Base-by-base conservation (phyloP, 345 rosid species). In the Lepidium sativum region DNA sequence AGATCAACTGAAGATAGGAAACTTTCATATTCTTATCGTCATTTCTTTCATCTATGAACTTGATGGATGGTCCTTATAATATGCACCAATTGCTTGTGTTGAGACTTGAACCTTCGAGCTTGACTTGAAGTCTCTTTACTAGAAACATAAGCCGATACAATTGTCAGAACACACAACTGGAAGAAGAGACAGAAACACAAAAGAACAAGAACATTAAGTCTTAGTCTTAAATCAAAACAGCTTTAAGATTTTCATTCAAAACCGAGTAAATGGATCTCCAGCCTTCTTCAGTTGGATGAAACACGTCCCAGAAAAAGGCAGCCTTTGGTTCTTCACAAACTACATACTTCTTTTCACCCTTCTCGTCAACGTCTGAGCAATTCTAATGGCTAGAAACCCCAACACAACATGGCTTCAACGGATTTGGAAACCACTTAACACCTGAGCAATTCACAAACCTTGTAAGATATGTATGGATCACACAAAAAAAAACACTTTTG, bases 351-450 rank as follows among this genome's bases (percentile, higher is more conserved):
- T 77, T 79, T 54, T 8, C 59, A 5, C 85, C 82, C 8, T 57
- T 74, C 41, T 33, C 64, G 31, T 79, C 80, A 39, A 82, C 80
- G 27, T 49, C 47, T 40, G 86, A 86, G 51, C 95, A 88, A 1
- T 40, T 8, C 48, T 67, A 33, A 3, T 9, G 44, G 10, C 37
- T 23, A 35, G 72, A 65, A 6, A 37, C 31, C 13, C 88, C 89
- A 0, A 47, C 18, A 18, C 95, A 88, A 6, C 95, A 88, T 23
- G 88, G 88, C 77, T 37, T 67, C 68, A 84, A 53, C 15, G 83
- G 89, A 29, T 77, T 75, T 73, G 37, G 79, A 60, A 81, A 81
- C 64, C 57, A 69, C n/a, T 73, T 65, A 40, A 65, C 41, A 18
- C 71, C 85, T 79, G 78, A 41, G 9, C 8, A 12, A 34, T 39